These are phyloP conservation scores for Spinellus fusiger DNA, from an alignment of 192 early-diverging fungal genomes.

Conservation along the genomic window DNA sequence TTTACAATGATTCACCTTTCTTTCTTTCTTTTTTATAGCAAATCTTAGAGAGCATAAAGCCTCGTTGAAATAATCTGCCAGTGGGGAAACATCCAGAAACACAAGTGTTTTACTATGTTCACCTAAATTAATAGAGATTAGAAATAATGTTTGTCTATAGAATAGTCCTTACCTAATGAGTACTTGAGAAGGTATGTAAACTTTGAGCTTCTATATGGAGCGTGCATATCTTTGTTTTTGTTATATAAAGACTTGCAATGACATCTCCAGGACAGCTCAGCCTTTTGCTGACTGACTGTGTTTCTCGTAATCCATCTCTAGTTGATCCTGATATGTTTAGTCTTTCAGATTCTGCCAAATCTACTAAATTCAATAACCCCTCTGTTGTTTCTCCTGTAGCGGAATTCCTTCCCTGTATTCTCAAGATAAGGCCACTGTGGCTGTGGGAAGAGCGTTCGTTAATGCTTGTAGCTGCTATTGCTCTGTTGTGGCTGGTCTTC, in stretches of 20 bases:
- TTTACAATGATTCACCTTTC: too few species aligned
- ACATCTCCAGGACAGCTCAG: constrained; percentile 87
- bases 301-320: constrained; percentile 86
- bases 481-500: constrained; percentile 75
- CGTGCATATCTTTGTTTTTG: constrained; percentile 64
- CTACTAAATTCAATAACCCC: constrained; percentile 88
- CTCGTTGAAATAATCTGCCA: constrained; percentile 71
- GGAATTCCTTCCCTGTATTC: constrained; percentile 65
- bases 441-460: constrained; percentile 92
- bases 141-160: not conserved
- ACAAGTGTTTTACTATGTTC: constrained; percentile 97
- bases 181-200: constrained; percentile 69
- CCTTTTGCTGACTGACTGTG: constrained; percentile 95
- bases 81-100: constrained; percentile 96
- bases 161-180: constrained; percentile 38
- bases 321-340: constrained; percentile 75
- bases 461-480: constrained; percentile 85
- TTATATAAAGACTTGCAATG: constrained; percentile 77
- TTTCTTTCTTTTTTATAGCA: too few species aligned
- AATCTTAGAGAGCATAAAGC: constrained; percentile 89
- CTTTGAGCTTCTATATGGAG: constrained; percentile 95
- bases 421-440: constrained; percentile 90
- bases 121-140: constrained; percentile 28
- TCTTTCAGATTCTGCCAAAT: constrained; percentile 91
- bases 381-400: constrained; percentile 65